phyloP scores from a whole-genome alignment of 2,329 filamentous ascomycete genomes.

The Exophiala spinifera region DNA sequence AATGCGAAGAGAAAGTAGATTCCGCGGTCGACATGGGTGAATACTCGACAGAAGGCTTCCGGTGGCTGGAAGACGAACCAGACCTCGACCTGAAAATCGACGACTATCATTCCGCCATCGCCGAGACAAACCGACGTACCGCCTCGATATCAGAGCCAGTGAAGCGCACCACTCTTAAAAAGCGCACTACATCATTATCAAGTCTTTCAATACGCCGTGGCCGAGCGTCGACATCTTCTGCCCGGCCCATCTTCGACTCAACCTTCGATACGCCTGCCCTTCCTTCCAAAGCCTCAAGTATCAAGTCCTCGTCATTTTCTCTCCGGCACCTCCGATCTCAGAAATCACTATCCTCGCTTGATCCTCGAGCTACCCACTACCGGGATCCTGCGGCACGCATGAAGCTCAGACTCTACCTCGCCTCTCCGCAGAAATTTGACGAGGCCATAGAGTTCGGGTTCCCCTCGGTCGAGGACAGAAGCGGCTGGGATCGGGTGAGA shows the following conservation, averaged over 20 bases:
- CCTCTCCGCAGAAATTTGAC: conserved; percentile 91
- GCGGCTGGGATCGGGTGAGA: conserved; percentile 13
- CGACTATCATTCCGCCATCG: conserved; percentile 65
- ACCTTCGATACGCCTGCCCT: conserved; percentile 36
- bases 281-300: conserved; percentile 32
- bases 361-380: conserved; percentile 75
- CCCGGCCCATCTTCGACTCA: conserved; percentile 49
- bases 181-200: conserved; percentile 66
- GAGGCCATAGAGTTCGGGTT: conserved; percentile 94
- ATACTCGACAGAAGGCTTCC: conserved; percentile 64
- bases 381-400: conserved; percentile 84
- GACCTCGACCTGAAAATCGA: conserved; percentile 68
- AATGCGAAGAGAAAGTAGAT: conserved; percentile 27
- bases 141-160: conserved; percentile 30
- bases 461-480: conserved; percentile 48
- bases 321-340: conserved; percentile 33
- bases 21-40: conserved; percentile 45
- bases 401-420: conserved; percentile 80
- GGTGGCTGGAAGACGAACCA: conserved; percentile 71
- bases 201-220: conserved; percentile 61
- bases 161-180: conserved; percentile 55
- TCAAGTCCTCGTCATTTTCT: conserved; percentile 36
- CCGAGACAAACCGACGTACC: conserved; percentile 44
- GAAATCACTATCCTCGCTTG: conserved; percentile 54
- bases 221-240: conserved; percentile 41